phyloP scores from a whole-genome alignment of 208 protist genomes.

The Trypanosoma mega region DNA sequence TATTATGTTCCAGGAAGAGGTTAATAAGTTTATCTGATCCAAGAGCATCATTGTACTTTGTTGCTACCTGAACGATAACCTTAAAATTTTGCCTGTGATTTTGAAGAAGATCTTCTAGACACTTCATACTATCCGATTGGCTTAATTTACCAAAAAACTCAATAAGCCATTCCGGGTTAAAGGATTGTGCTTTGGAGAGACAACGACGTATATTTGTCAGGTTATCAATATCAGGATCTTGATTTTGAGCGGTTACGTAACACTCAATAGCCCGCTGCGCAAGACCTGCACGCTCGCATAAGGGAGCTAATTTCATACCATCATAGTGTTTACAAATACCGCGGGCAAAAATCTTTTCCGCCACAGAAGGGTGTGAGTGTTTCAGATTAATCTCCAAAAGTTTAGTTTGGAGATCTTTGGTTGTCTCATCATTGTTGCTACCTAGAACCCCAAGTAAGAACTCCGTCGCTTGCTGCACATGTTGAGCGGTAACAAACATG shows the following conservation, averaged over 20 bases:
- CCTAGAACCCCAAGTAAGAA: slow-evolving; percentile 98
- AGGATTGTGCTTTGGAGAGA: slow-evolving; percentile 93
- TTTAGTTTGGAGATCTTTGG: slow-evolving; percentile 97
- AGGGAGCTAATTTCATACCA: slow-evolving; percentile 90
- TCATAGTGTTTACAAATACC: slow-evolving; percentile 98
- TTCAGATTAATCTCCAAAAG: slow-evolving; percentile 99
- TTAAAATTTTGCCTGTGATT: slow-evolving; percentile 98
- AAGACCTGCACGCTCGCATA: slow-evolving; percentile 98
- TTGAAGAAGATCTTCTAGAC: slow-evolving; percentile 95
- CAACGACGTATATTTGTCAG: slow-evolving; percentile 98
- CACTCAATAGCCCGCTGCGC: slow-evolving; percentile 98
- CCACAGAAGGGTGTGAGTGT: slow-evolving; percentile 95
- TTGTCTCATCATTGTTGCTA: slow-evolving; percentile 89
- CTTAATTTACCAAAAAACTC: slow-evolving; percentile 97
- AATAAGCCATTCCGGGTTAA: slow-evolving; percentile 95
- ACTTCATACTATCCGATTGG: slow-evolving; percentile 96
- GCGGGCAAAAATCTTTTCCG: slow-evolving; percentile 98
- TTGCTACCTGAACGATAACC: slow-evolving; percentile 97
- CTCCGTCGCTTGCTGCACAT: slow-evolving; percentile 96
- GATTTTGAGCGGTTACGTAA: slow-evolving; percentile 92
- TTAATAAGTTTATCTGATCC: slow-evolving; percentile 94
- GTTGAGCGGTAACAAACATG: slow-evolving; percentile 94
- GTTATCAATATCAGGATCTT: slow-evolving; percentile 77
- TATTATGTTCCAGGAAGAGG: slow-evolving; percentile 95
- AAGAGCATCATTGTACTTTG: slow-evolving; percentile 98